Evolutionary conservation across 371 early-diverging fungal genomes (phyloP), one percentile per base, ranked within the genome.

Genomic region (Apophysomyces trapeziformis): DNA sequence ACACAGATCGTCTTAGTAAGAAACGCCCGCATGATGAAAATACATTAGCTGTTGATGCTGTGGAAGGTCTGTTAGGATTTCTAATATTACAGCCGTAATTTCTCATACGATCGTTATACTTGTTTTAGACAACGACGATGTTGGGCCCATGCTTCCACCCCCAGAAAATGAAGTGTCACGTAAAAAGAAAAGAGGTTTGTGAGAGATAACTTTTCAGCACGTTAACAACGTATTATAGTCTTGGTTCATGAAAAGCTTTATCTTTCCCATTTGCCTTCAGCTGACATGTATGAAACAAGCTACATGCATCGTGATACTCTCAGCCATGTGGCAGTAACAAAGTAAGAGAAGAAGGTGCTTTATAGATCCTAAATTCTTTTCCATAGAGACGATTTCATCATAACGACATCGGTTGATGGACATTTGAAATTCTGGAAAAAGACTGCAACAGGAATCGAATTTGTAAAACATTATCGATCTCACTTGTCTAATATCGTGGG

Each of bases 351-450:
- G 13, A 57, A 38, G 38, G 1, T 26, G 32, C 32, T 3, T 26
- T 26, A 3, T 26, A 26, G n/a, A 3, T 0, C 8, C 13, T 45
- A 58, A 37, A 37, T 50, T 60, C 38, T 36, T 46, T 21, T n/a
- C n/a, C 47, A 41, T 46, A 91, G 90, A 50, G 92, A 92, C 11
- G 96, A 96, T 68, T 98, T 96, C 72, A 71, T 99, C 44, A 85
- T 99, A 50, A 99, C 99, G 0, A 89, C 95, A 0, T 96, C 97
- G 1, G 84, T 90, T 4, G 98, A 99, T 78, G 99, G 99, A 0
- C 96, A 96, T 72, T 87, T 99, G 16, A 99, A 99, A 76, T 98
- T 98, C 68, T 99, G 99, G 99, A 97, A 97, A 73, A 97, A 96
- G 83, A 90, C 92, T n/a, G 89, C 85, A 6, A 80, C 82, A 41